Base-by-base conservation (phyloP, 495 filamentous ascomycete species). In the Thermochaetoides thermophila region DNA sequence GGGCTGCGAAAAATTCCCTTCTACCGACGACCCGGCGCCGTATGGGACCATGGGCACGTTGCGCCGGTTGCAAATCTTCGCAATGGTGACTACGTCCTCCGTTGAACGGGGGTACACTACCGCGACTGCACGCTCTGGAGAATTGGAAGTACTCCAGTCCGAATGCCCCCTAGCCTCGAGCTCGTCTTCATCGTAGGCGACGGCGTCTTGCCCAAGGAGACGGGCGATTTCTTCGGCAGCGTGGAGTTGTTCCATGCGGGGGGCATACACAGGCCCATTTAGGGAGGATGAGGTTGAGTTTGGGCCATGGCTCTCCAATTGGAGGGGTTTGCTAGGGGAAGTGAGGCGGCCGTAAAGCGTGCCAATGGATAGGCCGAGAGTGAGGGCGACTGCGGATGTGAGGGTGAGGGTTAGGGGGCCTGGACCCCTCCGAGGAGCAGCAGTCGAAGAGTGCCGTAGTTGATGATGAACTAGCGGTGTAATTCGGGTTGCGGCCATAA, bases 131-230 rank as follows among this genome's bases (percentile, higher is more conserved):
- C 82, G 61, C 4, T 60, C 62, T 21, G 77, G 69, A 12, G 75
- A 72, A 46, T 94, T 92, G 35, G 78, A 68, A 3, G 80, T 80
- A 1, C 81, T 86, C 81, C 82, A 87, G 55, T 87, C 81, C 2
- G 81, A 86, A 53, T 78, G 85, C 27, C 85, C 84, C 55, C 92
- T 84, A 17, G 60, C 51, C 14, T 73, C 67, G 2, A 92, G 66
- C 33, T 83, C 79, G 21, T 86, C 83, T 39, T 82, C 73, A 16
- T 73, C 83, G 49, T 71, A 83, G 38, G 83, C 71, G 26, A 76
- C 63, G 42, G 78, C 78, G 32, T 81, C 75, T 36, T 72, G 61
- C 8, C 60, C 53, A 17, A 85, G 59, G 14, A 50, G 42, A 0
- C 48, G 50, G 15, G 65, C 66, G 27, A 84, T 65, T 47, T 78